Evolutionary conservation across 139 green algal species (phyloP).

Genomic region (Zygnema cylindricum): DNA sequence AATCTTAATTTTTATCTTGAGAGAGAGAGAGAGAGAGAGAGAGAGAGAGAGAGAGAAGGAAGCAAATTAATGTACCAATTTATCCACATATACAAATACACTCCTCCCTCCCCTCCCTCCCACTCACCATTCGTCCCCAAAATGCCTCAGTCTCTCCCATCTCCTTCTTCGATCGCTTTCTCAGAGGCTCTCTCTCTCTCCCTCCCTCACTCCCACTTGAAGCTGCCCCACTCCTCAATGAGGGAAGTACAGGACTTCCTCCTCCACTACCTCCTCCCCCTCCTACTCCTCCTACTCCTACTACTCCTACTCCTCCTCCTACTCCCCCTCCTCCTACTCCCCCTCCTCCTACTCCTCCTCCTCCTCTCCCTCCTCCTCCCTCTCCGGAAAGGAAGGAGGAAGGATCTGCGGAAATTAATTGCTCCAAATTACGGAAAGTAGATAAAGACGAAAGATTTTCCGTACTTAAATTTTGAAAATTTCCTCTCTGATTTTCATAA

Average conservation of each 20-base stretch:
- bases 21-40: too few species aligned
- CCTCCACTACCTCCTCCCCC: neutral
- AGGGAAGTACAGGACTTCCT: neutral
- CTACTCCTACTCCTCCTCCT: neutral
- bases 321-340: neutral
- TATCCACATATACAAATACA: too few species aligned
- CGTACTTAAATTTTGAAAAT: too few species aligned
- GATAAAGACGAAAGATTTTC: too few species aligned
- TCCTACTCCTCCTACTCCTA: neutral
- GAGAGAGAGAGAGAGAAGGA: too few species aligned
- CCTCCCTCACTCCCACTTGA: neutral
- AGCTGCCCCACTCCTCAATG: neutral
- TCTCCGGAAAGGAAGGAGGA: neutral
- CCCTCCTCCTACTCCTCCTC: neutral
- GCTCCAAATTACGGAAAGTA: too few species aligned
- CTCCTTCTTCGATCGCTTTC: neutral
- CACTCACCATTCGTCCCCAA: neutral
- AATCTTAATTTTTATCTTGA: too few species aligned
- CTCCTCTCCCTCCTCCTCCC: neutral
- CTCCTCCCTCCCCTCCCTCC: neutral
- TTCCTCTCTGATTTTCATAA: neutral
- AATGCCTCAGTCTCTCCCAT: neutral
- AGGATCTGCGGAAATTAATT: too few species aligned
- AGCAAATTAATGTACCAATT: too few species aligned
- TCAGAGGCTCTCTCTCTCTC: neutral